phyloP scores from a whole-genome alignment of 306 rosid species.

The Begonia loranthoides region DNA sequence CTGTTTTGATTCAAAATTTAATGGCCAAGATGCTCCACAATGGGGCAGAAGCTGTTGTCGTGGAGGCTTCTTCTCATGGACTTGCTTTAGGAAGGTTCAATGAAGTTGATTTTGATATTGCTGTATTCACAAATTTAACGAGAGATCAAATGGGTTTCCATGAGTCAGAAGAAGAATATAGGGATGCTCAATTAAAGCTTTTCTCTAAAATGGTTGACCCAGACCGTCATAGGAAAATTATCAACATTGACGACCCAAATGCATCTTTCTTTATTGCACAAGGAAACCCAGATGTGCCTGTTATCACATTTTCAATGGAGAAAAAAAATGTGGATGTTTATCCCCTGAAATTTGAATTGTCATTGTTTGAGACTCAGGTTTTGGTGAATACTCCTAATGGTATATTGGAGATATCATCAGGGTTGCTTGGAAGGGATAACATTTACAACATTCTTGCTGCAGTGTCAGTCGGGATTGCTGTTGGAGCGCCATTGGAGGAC shows the following conservation, averaged over 20 bases:
- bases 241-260: slow-evolving; percentile 71
- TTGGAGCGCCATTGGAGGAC: slow-evolving; percentile 95
- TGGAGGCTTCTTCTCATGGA: slow-evolving; percentile 57
- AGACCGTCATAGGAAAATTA: slow-evolving; percentile 74
- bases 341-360: slow-evolving; percentile 75
- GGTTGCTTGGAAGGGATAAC: slow-evolving; percentile 83
- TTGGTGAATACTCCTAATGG: slow-evolving; percentile 87
- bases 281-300: slow-evolving; percentile 73
- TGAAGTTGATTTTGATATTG: slow-evolving; percentile 90
- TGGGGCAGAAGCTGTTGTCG: slow-evolving; percentile 77
- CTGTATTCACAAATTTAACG: slow-evolving; percentile 65
- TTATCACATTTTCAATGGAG: slow-evolving; percentile 78
- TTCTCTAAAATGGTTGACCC: slow-evolving; percentile 81
- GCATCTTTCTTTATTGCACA: slow-evolving; percentile 50
- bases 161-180: slow-evolving; percentile 39
- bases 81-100: slow-evolving; percentile 47
- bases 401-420: slow-evolving; percentile 87
- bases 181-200: slow-evolving; percentile 48
- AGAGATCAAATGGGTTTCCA: slow-evolving; percentile 41
- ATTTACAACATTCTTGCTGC: slow-evolving; percentile 88
- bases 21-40: slow-evolving; percentile 95
- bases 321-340: slow-evolving; percentile 77
- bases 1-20: slow-evolving; percentile 69
- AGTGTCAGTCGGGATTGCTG: slow-evolving; percentile 87
- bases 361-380: slow-evolving; percentile 93